Evolutionary conservation across 352 stramenopile species (phyloP).

Genomic region (Pythium dissotocum): DNA sequence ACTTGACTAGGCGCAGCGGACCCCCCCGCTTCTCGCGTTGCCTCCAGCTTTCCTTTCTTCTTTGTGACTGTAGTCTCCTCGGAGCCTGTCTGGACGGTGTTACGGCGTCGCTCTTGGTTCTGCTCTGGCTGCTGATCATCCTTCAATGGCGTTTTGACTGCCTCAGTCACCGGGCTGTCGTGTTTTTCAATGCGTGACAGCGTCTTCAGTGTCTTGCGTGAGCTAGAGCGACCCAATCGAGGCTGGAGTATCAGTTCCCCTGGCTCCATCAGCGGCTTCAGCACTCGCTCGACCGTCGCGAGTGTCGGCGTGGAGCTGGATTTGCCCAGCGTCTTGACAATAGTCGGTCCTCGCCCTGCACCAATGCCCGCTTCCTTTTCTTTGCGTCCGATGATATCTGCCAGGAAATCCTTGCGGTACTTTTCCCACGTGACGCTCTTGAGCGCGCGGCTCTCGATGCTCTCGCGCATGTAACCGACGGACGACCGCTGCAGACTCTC

Average conservation of each 20-base stretch:
- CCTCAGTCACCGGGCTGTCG: background rate
- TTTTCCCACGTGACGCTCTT: slow-evolving; percentile 81
- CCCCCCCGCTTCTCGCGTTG: background rate
- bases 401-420: slow-evolving; percentile 69
- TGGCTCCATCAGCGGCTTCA: slow-evolving; percentile 26
- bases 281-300: background rate
- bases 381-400: slow-evolving; percentile 39
- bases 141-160: background rate
- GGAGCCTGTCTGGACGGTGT: slow-evolving; percentile 12
- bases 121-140: background rate
- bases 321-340: slow-evolving; percentile 27
- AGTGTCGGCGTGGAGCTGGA: slow-evolving; percentile 35
- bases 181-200: background rate
- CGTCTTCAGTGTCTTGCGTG: background rate
- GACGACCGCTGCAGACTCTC: slow-evolving; percentile 70
- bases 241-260: slow-evolving; percentile 18
- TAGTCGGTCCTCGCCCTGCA: slow-evolving; percentile 14
- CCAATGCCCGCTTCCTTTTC: slow-evolving; percentile 21
- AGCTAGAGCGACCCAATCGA: slow-evolving; percentile 2
- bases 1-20: background rate
- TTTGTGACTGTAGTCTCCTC: background rate
- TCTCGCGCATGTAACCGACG: slow-evolving; percentile 56
- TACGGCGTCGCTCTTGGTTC: slow-evolving; percentile 8
- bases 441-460: slow-evolving; percentile 64
- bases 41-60: background rate